Evolutionary conservation across 164 flowering plant species (phyloP).

Genomic region (Dillenia turbinata): DNA sequence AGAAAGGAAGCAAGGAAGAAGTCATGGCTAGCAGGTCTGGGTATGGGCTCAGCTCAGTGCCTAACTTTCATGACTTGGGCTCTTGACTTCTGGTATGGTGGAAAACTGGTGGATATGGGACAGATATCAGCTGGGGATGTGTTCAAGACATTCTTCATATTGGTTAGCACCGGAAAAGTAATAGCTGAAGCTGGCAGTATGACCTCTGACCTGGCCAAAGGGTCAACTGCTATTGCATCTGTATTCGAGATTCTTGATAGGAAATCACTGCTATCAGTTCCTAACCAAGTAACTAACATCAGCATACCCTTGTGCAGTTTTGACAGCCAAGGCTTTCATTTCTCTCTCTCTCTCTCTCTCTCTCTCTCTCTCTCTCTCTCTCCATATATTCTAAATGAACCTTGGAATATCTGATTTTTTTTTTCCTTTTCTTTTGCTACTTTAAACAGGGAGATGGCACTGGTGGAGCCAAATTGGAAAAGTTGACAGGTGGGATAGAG

Average conservation of each 20-base stretch:
- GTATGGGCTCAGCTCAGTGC: slow-evolving; percentile 85
- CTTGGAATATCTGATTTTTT: not conserved
- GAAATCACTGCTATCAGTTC: slow-evolving; percentile 42
- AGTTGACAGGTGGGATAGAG: slow-evolving; percentile 59
- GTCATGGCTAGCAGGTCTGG: slow-evolving; percentile 82
- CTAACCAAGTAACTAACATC: slow-evolving; percentile 33
- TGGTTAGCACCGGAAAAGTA: slow-evolving; percentile 89
- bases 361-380: no score
- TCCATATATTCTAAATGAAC: no score
- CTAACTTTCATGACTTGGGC: slow-evolving; percentile 90
- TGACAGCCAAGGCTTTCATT: not conserved
- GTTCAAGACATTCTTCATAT: slow-evolving; percentile 80
- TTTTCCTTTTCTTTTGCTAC: not conserved
- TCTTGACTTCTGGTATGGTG: slow-evolving; percentile 91
- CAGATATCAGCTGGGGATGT: slow-evolving; percentile 83
- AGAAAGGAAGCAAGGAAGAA: slow-evolving; percentile 63
- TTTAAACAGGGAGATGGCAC: slow-evolving; percentile 24
- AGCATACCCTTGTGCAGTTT: not conserved
- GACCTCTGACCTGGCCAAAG: slow-evolving; percentile 93
- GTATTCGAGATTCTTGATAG: slow-evolving; percentile 77
- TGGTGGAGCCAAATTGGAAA: slow-evolving; percentile 35
- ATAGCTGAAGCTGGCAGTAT: slow-evolving; percentile 97
- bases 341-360: no score
- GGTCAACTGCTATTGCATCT: slow-evolving; percentile 74
- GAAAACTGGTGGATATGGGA: slow-evolving; percentile 54